These are phyloP conservation scores for Xerocomellus amylosporus DNA, from an alignment of 768 basidiomycete genomes.

Conservation along the genomic window DNA sequence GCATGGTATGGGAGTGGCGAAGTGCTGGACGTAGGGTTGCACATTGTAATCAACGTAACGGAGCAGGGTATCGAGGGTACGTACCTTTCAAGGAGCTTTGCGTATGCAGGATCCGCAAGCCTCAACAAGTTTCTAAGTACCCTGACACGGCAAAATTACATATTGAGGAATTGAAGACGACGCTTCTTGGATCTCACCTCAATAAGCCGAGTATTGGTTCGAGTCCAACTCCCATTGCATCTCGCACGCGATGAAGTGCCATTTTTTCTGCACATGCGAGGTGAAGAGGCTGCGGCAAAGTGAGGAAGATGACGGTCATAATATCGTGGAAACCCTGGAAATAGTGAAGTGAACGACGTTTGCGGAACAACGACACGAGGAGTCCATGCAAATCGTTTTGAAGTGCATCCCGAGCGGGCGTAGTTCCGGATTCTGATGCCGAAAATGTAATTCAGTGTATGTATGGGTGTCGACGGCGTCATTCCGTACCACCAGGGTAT, in stretches of 20 bases:
- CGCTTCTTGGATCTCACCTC: constrained; percentile 39
- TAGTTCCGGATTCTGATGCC: constrained; percentile 18
- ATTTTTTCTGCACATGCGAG: constrained; percentile 47
- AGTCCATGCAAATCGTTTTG: constrained; percentile 68
- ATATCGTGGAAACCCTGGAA: constrained; percentile 96
- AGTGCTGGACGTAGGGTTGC: constrained; percentile 39
- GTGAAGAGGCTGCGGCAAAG: constrained; percentile 59
- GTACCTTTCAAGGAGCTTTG: constrained; percentile 65
- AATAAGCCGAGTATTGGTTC: constrained; percentile 84
- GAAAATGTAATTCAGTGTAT: constrained; percentile 5
- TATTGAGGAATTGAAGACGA: background rate
- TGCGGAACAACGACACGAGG: constrained; percentile 72
- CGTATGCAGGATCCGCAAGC: constrained; percentile 66
- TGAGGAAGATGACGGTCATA: constrained; percentile 77
- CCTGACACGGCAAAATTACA: constrained; percentile 35
- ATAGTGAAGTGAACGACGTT: constrained; percentile 70
- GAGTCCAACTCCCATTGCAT: constrained; percentile 83
- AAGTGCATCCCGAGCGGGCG: constrained; percentile 44
- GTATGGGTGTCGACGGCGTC: constrained; percentile 9
- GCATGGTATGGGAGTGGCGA: constrained; percentile 87
- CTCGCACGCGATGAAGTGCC: constrained; percentile 51
- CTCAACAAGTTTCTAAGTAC: constrained; percentile 72
- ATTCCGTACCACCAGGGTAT: constrained; percentile 76
- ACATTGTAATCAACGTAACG: background rate
- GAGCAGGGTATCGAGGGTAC: constrained; percentile 16